phyloP scores from a whole-genome alignment of 2,329 filamentous ascomycete species.

The Lachnellula occidentalis region DNA sequence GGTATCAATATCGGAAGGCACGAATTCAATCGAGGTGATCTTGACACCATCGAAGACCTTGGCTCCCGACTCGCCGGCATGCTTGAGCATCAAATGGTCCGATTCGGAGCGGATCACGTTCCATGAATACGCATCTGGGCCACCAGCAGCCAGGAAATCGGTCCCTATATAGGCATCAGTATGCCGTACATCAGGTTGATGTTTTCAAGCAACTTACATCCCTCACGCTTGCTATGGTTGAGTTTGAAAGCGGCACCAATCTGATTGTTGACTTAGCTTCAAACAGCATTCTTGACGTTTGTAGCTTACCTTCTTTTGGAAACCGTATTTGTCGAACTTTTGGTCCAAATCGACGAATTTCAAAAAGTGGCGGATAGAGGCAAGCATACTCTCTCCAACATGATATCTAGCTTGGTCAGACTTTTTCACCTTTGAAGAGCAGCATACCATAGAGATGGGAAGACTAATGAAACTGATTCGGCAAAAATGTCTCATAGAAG shows the following conservation, averaged over 20 bases:
- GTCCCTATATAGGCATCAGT: too few relatives aligned
- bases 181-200: too few relatives aligned
- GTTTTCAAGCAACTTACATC: too few relatives aligned
- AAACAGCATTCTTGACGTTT: neutral
- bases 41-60: slow-evolving; percentile 38
- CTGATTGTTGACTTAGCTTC: neutral
- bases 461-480: too few relatives aligned
- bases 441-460: too few relatives aligned
- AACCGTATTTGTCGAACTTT: slow-evolving; percentile 37
- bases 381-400: slow-evolving; percentile 34
- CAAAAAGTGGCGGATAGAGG: slow-evolving; percentile 38
- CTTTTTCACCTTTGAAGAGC: too few relatives aligned
- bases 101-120: slow-evolving; percentile 43
- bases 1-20: neutral
- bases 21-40: slow-evolving; percentile 33
- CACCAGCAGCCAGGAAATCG: slow-evolving; percentile 38
- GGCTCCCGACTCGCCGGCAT: slow-evolving; percentile 38
- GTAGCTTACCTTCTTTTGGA: slow-evolving; percentile 33
- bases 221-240: neutral
- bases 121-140: slow-evolving; percentile 37
- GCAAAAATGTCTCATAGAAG: too few relatives aligned
- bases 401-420: too few relatives aligned
- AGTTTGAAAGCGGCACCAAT: slow-evolving; percentile 10
- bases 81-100: slow-evolving; percentile 40
- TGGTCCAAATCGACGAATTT: slow-evolving; percentile 39